Conservation (phyloP, 23 red algal species). For the Gracilaria caudata region DNA sequence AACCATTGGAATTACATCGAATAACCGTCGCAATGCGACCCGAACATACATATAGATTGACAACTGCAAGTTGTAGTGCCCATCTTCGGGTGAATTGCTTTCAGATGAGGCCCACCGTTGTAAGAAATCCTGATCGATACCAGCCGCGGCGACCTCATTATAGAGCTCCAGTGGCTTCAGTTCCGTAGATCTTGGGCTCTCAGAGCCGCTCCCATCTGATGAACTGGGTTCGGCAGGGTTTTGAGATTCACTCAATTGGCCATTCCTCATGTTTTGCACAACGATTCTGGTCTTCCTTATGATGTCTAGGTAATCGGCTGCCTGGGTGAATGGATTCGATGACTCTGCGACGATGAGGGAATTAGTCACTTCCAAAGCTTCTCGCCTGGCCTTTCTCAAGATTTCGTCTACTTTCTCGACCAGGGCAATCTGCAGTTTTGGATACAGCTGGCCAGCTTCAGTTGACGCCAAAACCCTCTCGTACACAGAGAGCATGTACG, state of each 20-base stretch:
- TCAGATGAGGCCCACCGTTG: neutral
- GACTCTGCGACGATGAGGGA: neutral
- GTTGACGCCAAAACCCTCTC: slow-evolving; percentile 4
- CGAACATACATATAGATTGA: slow-evolving; percentile 30
- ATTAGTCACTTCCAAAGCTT: neutral
- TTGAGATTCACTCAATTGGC: neutral
- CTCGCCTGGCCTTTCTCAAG: neutral
- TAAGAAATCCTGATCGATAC: neutral
- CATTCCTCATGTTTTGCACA: neutral
- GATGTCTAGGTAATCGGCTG: neutral
- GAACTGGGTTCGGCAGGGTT: neutral
- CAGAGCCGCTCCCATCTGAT: neutral
- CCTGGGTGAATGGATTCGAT: neutral
- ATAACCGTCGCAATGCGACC: neutral
- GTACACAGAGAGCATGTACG: neutral
- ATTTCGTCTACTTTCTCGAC: neutral
- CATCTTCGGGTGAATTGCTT: neutral
- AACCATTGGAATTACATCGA: slow-evolving; percentile 23
- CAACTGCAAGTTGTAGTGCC: slow-evolving; percentile 30
- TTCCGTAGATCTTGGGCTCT: neutral
- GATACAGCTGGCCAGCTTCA: neutral
- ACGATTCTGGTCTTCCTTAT: neutral
- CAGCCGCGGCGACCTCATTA: neutral
- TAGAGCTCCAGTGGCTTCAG: neutral
- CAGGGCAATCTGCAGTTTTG: neutral